These are phyloP conservation scores for Clavaria fumosa DNA, from an alignment of 768 basidiomycete genomes.

Conservation along the genomic window DNA sequence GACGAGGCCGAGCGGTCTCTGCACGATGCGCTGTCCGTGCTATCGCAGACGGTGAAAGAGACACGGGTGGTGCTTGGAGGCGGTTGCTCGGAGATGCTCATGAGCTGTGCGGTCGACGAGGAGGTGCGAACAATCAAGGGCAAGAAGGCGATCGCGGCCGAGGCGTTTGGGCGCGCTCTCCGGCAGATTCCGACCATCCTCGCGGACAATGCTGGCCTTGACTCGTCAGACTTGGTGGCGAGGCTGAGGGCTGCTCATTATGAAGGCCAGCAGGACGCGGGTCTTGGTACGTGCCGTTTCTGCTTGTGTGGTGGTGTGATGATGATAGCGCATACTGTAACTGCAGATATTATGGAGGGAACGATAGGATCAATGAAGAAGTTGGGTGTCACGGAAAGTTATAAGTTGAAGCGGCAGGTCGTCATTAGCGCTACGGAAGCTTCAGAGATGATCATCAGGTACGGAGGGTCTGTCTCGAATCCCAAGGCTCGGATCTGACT, in stretches of 20 bases:
- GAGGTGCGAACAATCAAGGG: conserved; percentile 72
- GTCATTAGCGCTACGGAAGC: conserved; percentile 91
- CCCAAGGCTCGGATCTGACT: background rate
- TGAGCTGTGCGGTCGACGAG: conserved; percentile 91
- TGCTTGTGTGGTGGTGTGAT: conserved; percentile 1
- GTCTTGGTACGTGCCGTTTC: conserved; percentile 46
- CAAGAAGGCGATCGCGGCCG: conserved; percentile 91
- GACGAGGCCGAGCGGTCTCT: conserved; percentile 97
- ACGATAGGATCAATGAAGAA: conserved; percentile 75
- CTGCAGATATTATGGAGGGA: conserved; percentile 88
- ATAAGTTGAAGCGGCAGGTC: conserved; percentile 93
- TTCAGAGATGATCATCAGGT: conserved; percentile 97
- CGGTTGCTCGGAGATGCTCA: conserved; percentile 96
- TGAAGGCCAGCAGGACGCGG: conserved; percentile 74
- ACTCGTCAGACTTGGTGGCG: conserved; percentile 90
- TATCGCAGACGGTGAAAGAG: conserved; percentile 97
- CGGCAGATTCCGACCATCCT: conserved; percentile 93
- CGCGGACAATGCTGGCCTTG: conserved; percentile 95
- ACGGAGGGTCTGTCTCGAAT: conserved; percentile 14
- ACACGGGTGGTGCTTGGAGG: conserved; percentile 89
- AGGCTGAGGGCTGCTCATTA: conserved; percentile 87
- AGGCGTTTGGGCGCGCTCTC: conserved; percentile 79
- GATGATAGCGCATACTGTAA: conserved; percentile 15
- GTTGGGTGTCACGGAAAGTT: conserved; percentile 89
- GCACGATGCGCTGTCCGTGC: conserved; percentile 92